phyloP scores from a whole-genome alignment of 179 eudicot genomes.

The Gypsophila paniculata region DNA sequence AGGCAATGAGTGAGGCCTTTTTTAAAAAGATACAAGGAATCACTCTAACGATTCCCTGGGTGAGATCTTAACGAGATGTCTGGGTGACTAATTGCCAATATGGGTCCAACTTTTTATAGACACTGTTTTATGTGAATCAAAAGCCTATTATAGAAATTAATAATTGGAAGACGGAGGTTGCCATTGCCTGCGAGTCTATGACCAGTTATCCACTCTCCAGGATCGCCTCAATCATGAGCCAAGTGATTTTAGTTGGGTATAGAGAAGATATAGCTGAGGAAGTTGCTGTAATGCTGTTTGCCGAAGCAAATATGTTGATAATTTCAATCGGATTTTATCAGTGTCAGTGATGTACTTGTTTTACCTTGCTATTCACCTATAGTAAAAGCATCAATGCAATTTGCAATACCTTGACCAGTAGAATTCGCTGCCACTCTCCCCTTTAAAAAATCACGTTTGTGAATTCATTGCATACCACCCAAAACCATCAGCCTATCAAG shows the following conservation, averaged over 20 bases:
- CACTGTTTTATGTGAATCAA: background rate
- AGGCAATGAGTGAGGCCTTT: background rate
- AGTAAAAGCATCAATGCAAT: background rate
- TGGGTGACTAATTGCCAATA: background rate
- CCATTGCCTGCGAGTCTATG: background rate
- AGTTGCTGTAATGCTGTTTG: background rate
- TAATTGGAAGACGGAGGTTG: background rate
- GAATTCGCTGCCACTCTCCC: background rate
- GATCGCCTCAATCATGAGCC: background rate
- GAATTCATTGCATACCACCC: background rate
- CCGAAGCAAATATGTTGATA: background rate
- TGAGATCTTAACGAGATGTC: conserved; percentile 3
- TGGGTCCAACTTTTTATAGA: background rate
- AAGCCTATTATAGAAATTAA: background rate
- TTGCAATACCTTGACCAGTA: background rate
- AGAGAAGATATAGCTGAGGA: background rate
- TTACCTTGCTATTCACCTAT: background rate
- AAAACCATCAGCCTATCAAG: background rate
- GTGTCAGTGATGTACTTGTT: background rate
- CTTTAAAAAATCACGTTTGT: background rate
- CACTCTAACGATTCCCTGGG: background rate
- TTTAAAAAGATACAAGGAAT: background rate
- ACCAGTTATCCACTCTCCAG: background rate
- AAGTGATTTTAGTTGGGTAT: background rate
- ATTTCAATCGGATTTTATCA: no score